A percentile compares a stretch with the other conserved stretches of the same genome.
Evolutionary conservation across 441 rosid genomes (phyloP).

Genomic region (Hura crepitans): DNA sequence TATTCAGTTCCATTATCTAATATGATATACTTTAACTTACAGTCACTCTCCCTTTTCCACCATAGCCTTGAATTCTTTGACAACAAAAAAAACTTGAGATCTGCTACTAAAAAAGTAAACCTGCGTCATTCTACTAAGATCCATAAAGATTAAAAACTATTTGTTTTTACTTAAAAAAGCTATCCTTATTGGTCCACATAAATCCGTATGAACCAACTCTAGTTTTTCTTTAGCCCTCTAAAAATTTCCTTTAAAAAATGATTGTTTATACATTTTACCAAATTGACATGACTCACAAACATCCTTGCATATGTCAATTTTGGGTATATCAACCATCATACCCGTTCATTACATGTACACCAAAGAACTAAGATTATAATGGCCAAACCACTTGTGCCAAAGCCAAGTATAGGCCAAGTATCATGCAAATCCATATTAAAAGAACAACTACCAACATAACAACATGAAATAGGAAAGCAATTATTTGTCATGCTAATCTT

Average conservation of each 20-base stretch:
- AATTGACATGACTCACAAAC: background rate
- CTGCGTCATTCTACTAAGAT: background rate
- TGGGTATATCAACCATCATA: background rate
- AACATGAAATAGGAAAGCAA: too few species aligned
- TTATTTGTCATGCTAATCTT: too few species aligned
- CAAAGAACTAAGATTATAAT: background rate
- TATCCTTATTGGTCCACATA: background rate
- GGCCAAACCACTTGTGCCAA: background rate
- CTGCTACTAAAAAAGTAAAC: background rate
- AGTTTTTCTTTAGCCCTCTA: background rate
- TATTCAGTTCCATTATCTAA: background rate
- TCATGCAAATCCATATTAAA: too few species aligned
- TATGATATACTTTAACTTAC: background rate
- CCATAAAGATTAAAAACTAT: background rate
- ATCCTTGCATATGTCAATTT: background rate
- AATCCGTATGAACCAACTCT: background rate
- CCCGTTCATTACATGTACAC: background rate
- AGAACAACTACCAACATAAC: too few species aligned
- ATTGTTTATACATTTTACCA: background rate
- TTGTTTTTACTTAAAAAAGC: background rate
- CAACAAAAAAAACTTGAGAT: background rate
- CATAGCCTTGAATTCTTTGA: background rate
- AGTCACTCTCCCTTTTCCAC: background rate
- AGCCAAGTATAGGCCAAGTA: too few species aligned
- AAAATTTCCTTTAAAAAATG: background rate